Evolutionary conservation across 352 stramenopile species (phyloP), one percentile per base, ranked within the genome.

Genomic region (Saprolegnia diclina): DNA sequence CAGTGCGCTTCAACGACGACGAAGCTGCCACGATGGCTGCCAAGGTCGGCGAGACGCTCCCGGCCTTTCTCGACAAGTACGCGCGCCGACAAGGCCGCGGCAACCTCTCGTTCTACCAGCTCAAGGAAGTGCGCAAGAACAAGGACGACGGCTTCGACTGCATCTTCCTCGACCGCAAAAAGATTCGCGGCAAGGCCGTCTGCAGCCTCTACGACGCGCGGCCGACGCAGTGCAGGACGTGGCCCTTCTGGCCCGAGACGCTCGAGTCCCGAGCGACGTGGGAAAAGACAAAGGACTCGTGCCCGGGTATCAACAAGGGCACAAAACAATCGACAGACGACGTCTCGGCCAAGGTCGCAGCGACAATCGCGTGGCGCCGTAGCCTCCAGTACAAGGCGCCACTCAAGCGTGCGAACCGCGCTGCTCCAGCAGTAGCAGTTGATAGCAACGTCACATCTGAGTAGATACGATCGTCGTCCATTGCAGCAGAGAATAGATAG

Each of bases 141-240:
- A 66, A 40, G 18, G 22, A 40, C 57, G 40, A 53, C 11, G 57
- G 57, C 57, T 66, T 66, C 38, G 57, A 66, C 44, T 66, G 57
- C 57, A n/a, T 66, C 38, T 66, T 66, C 44, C 57, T 66, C 57
- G 57, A 66, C 38, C 57, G 57, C 22, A 66, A 66, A 48, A 21
- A 29, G n/a, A 21, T 66, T n/a, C 48, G 50, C 22, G 57, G 57
- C 40, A 66, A 66, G 44, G 57, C 57, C 6, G 29, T 55, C 11
- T 66, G 57, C 38, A 38, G 19, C 9, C 42, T 66, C 19, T 66
- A 66, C 57, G 21, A 66, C 19, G 57, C 57, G 5, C 57, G 57
- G n/a, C 57, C 57, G 16, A 55, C 50, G 57, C 57, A 66, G 29
- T 66, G 57, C 57, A 10, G 57, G 50, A 66, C 57, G 24, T 66